Percentiles rank a stretch among this genome's conserved stretches.
phyloP scores from a whole-genome alignment of 148 eudicot genomes.

The Chenopodium formosanum region DNA sequence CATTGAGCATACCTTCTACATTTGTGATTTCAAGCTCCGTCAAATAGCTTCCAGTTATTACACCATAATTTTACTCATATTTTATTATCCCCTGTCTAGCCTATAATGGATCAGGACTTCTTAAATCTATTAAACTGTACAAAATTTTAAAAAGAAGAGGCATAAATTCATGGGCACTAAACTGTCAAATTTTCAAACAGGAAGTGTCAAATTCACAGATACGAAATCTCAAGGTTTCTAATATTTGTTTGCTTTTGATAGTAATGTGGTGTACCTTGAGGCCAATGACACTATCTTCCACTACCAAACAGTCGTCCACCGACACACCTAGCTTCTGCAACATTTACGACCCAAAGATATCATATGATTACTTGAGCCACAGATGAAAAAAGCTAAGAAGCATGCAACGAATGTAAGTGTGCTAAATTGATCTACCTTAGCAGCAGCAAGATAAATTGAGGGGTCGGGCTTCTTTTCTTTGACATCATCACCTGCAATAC shows the following conservation, averaged over 20 bases:
- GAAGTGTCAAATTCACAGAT: not conserved
- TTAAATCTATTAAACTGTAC: not conserved
- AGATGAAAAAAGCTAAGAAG: not conserved
- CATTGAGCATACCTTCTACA: not conserved
- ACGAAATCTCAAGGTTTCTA: not conserved
- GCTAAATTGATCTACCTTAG: constrained; percentile 44
- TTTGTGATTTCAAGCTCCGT: not conserved
- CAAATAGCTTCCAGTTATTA: not conserved
- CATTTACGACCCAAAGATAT: constrained; percentile 11
- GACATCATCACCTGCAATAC: constrained; percentile 83
- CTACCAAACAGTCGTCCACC: constrained; percentile 70
- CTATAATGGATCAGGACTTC: not conserved
- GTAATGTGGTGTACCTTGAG: constrained; percentile 58
- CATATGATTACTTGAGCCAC: not conserved
- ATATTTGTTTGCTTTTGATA: not conserved
- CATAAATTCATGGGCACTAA: not conserved
- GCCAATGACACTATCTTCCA: constrained; percentile 95
- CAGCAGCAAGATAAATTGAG: constrained; percentile 77
- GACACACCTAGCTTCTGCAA: constrained; percentile 76
- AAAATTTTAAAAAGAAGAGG: not conserved
- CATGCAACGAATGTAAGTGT: not conserved
- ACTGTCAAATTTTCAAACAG: not conserved
- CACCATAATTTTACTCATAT: not conserved
- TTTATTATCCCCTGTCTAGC: not conserved
- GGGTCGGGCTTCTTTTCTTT: constrained; percentile 98